Conservation (phyloP, 2,329 filamentous ascomycete genomes). For the Colletotrichum sp. region DNA sequence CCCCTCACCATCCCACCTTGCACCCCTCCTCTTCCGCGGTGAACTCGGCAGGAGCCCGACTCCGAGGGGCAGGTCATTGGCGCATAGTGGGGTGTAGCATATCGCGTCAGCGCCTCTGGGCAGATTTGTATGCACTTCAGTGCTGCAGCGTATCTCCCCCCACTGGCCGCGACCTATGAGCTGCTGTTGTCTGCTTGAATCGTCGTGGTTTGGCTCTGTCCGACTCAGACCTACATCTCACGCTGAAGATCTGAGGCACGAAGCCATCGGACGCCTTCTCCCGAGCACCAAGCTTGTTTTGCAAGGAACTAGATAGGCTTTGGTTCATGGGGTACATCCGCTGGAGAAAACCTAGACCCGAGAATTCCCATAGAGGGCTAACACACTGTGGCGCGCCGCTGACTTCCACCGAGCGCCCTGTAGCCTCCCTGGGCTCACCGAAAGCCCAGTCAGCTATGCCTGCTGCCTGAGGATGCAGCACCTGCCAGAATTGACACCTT, state of each 20-base stretch:
- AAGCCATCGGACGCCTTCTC: background rate
- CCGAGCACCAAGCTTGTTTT: conserved; percentile 5
- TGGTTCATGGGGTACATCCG: background rate
- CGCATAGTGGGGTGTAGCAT: background rate
- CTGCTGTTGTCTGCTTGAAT: background rate
- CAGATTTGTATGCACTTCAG: background rate
- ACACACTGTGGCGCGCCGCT: background rate
- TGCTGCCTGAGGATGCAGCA: conserved; percentile 12
- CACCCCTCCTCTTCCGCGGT: conserved; percentile 5
- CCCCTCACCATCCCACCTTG: conserved; percentile 6
- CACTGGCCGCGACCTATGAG: background rate
- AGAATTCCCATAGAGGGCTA: background rate
- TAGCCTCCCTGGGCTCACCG: background rate
- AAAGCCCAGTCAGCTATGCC: background rate
- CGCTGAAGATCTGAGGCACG: background rate
- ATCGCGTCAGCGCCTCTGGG: conserved; percentile 4
- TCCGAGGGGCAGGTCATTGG: conserved; percentile 3
- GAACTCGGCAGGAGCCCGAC: conserved; percentile 6
- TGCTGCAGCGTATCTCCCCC: background rate
- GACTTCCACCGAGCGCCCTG: background rate
- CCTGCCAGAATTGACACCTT: conserved; percentile 11
- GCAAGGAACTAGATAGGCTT: background rate
- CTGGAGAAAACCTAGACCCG: background rate
- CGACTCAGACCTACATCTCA: background rate
- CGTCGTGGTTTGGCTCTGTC: background rate